Base-by-base conservation (phyloP, 2,329 filamentous ascomycete genomes). In the Blastomyces percursus region DNA sequence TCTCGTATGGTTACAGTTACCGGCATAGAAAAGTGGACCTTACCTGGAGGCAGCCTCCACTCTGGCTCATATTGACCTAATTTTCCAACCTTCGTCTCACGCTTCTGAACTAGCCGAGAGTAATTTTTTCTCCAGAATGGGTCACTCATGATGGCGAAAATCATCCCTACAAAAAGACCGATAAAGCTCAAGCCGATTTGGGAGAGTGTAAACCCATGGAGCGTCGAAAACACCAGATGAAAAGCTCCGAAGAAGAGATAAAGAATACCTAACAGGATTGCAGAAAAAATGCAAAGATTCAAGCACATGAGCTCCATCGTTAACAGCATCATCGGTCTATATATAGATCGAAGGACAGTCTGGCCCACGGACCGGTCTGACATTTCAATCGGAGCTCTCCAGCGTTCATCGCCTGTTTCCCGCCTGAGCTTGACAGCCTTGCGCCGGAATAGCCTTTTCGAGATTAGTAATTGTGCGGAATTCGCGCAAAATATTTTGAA, bases 171-270 rank as follows among this genome's bases (percentile, higher is more conserved):
- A 52, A 78, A 70, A n/a, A 80, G 68, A 27, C 79, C 78, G 56
- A 94, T 70, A 74, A 96, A 96, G 16, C 85, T 82, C 62, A 94
- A 77, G n/a, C 91, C 92, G 12, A 84, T 80, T 74, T 96, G 88
- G 80, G 88, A 94, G 12, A 91, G 78, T 61, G 84, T 85, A 77
- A 96, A 91, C 24, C 83, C 85, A 72, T 95, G 88, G 56, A 88
- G 86, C 54, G 81, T 83, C 32, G 80, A 73, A 71, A 96, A 96
- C 19, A 96, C 86, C 54, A 95, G 78, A 5, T 88, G 84, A 69
- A 96, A 96, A 0, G 91, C 91, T 24, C 91, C 91, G 72, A 96
- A 95, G 78, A 95, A 96, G 48, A 96, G 84, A 72, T 96, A 96
- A 2, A 96, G 77, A 54, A 96, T 88, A 5, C 91, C 92, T 8